Evolutionary conservation across 2,329 filamentous ascomycete genomes (phyloP).

Genomic region (Ceratocystis albifundus): DNA sequence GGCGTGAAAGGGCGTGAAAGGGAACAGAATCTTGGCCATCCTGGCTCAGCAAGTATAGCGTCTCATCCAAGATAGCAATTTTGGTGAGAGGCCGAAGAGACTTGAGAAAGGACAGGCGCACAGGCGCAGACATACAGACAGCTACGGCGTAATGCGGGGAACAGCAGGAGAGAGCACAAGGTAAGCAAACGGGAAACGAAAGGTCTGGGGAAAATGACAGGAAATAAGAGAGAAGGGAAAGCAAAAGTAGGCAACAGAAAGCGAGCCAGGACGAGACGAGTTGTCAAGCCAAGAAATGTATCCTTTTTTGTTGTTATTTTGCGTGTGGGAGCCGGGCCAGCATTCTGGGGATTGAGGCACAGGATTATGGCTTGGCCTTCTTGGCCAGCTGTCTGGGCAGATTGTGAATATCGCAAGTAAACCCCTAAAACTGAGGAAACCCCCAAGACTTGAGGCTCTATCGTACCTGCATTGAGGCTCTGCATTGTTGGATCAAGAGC

Average conservation of each 20-base stretch:
- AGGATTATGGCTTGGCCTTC: slow-evolving; percentile 6
- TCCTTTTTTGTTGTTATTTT: neutral
- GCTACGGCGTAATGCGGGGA: neutral
- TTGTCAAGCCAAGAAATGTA: neutral
- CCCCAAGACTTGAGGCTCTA: slow-evolving; percentile 10
- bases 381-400: neutral
- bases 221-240: neutral
- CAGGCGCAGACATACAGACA: neutral
- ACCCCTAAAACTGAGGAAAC: neutral
- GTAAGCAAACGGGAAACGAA: neutral
- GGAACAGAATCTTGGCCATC: neutral
- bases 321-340: neutral
- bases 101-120: neutral
- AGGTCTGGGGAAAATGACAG: neutral
- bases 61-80: neutral
- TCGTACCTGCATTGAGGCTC: neutral
- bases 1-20: neutral
- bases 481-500: neutral
- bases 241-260: neutral
- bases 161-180: neutral
- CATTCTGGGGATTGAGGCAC: neutral
- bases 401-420: neutral
- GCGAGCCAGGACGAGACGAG: neutral
- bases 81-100: neutral
- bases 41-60: neutral